Conservation (phyloP, 148 eudicot genomes). For the Fallopia convolvulus region DNA sequence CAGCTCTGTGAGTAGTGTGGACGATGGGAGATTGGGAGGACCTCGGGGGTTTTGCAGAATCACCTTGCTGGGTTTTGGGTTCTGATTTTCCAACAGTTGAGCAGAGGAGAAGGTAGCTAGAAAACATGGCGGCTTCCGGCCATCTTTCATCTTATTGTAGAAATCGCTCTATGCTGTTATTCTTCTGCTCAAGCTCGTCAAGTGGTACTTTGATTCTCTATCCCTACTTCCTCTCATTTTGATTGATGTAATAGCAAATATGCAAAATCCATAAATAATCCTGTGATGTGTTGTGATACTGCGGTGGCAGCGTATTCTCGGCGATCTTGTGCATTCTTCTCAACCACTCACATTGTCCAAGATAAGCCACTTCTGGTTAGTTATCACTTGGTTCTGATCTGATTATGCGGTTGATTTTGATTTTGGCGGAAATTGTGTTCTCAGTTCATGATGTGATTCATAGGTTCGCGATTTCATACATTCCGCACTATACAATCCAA, state of each 20-base stretch:
- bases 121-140: constrained; percentile 4
- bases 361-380: constrained; percentile 8
- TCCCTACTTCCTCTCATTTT: neutral
- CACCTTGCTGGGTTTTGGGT: constrained; percentile 1
- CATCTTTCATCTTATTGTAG: neutral
- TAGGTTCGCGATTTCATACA: constrained; percentile 91
- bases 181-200: constrained; percentile 10
- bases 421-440: neutral
- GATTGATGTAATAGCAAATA: neutral
- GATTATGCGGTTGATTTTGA: neutral
- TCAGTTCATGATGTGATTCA: neutral
- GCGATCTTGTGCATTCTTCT: constrained; percentile 8
- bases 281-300: neutral
- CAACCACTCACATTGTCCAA: neutral
- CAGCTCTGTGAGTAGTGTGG: neutral
- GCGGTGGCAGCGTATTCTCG: constrained; percentile 11
- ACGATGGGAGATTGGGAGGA: neutral
- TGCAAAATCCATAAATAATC: neutral
- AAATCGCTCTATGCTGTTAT: neutral
- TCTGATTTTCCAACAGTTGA: neutral
- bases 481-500: constrained; percentile 72
- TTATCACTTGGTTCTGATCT: neutral
- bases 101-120: constrained; percentile 3
- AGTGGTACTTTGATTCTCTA: neutral
- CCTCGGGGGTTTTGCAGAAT: constrained; percentile 7